Base-by-base conservation (phyloP, 2,329 filamentous ascomycete genomes). In the Pseudopithomyces maydicus region DNA sequence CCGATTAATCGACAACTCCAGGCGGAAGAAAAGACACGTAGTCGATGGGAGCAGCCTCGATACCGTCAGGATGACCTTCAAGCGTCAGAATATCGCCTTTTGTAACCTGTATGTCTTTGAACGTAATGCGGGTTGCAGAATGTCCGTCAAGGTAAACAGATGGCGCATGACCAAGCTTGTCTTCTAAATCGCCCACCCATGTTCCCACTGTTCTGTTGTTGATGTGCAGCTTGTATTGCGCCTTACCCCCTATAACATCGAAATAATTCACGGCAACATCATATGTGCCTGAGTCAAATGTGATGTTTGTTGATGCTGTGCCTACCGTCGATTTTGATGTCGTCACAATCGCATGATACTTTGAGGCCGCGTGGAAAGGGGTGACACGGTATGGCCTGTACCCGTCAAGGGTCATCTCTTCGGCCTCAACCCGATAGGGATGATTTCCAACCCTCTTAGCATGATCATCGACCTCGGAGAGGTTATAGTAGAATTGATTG, bases 261-360 rank as follows among this genome's bases (percentile, higher is more conserved):
- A 82, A 90, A 67, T 90, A 90, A 57, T 88, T 88, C 7, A 90
- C 80, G 0, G 84, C 86, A 2, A 91, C 57, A 62, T 88, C 82
- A 60, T 90, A 91, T 5, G 65, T 81, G 0, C 86, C 87, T 0
- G 78, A 76, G 1, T 78, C 71, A 50, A 83, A 83, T 0, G 75
- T 64, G 1, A 88, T 66, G 15, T 64, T 78, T 0, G 81, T 76
- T 2, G 71, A 73, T 0, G 81, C 85, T 0, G 78, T 82, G 4
- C 83, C 85, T 0, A 72, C 67, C 1, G 82, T 85, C 2, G 68
- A 74, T 64, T 86, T 87, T 10, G 78, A 77, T 1, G 70, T 72
- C 0, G 85, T 88, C 43, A 88, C 81, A 47, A 89, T 82, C 8
- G 83, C 82, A 4, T 71, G 80, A 43, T 74, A 76, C 2, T 82